Evolutionary conservation across 2,329 filamentous ascomycete species (phyloP).

Genomic region (Teratosphaeria zuluensis): DNA sequence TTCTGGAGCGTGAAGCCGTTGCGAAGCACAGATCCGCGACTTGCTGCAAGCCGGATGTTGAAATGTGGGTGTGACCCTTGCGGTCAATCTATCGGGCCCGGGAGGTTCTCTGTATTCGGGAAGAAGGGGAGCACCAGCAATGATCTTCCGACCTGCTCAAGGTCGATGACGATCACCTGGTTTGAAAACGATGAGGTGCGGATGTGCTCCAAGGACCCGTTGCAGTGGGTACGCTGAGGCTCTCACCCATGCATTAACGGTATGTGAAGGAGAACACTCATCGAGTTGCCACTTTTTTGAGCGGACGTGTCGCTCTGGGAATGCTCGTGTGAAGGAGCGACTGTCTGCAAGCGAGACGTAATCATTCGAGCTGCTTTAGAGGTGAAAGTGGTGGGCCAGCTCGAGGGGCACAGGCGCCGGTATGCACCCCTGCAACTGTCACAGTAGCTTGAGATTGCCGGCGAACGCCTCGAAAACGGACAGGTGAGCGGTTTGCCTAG

Average conservation of each 20-base stretch:
- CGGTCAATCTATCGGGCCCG: slow-evolving; percentile 21
- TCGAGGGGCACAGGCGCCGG: not conserved
- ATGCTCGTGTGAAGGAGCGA: not conserved
- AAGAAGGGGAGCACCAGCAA: slow-evolving; percentile 6
- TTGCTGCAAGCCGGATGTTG: slow-evolving; percentile 14
- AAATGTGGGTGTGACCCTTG: slow-evolving; percentile 15
- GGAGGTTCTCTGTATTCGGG: slow-evolving; percentile 15
- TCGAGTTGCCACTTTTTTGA: not conserved
- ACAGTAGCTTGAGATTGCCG: not conserved
- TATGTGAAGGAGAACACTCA: not conserved
- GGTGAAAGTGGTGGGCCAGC: not conserved
- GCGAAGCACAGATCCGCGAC: slow-evolving; percentile 14
- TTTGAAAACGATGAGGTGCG: not conserved
- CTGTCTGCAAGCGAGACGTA: not conserved
- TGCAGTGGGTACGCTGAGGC: not conserved
- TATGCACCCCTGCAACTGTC: not conserved
- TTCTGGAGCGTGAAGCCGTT: slow-evolving; percentile 7
- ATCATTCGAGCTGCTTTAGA: not conserved
- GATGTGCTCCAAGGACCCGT: not conserved
- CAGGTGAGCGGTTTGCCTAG: not conserved
- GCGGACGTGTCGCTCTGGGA: not conserved
- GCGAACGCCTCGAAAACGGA: not conserved
- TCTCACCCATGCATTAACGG: not conserved
- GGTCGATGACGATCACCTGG: slow-evolving; percentile 13
- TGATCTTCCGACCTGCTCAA: slow-evolving; percentile 4